phyloP scores from a whole-genome alignment of 2,329 filamentous ascomycete species.

The Uncinocarpus reesii region DNA sequence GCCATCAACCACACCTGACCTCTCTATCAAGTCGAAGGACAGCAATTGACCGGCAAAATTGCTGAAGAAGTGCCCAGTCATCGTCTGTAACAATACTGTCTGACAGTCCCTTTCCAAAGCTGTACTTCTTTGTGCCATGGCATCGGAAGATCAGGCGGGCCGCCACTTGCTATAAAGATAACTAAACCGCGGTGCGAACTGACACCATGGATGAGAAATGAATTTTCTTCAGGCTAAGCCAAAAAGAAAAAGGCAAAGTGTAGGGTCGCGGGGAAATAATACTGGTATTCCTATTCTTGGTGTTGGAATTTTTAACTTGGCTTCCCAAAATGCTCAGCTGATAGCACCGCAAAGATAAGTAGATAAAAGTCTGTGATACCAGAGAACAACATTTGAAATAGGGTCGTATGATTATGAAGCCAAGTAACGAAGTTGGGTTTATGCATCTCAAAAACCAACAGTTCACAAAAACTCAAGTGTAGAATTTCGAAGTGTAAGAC shows the following conservation, averaged over 20 bases:
- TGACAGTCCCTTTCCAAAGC: too few species aligned
- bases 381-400: not conserved
- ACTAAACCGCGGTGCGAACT: too few species aligned
- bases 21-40: too few species aligned
- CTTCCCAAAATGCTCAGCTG: constrained; percentile 1
- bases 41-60: too few species aligned
- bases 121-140: too few species aligned
- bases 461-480: not conserved
- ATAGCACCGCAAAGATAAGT: not conserved
- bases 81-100: too few species aligned
- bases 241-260: not conserved
- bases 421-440: not conserved
- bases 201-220: too few species aligned
- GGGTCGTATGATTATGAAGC: not conserved
- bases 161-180: too few species aligned
- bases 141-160: too few species aligned
- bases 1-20: too few species aligned
- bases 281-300: not conserved
- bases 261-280: not conserved
- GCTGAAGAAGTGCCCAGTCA: too few species aligned
- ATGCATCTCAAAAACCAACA: not conserved
- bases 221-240: not conserved
- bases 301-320: not conserved
- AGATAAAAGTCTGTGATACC: not conserved
- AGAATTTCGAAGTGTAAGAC: not conserved